Conservation (phyloP, 2,329 filamentous ascomycete genomes). For the Neurospora sp. region DNA sequence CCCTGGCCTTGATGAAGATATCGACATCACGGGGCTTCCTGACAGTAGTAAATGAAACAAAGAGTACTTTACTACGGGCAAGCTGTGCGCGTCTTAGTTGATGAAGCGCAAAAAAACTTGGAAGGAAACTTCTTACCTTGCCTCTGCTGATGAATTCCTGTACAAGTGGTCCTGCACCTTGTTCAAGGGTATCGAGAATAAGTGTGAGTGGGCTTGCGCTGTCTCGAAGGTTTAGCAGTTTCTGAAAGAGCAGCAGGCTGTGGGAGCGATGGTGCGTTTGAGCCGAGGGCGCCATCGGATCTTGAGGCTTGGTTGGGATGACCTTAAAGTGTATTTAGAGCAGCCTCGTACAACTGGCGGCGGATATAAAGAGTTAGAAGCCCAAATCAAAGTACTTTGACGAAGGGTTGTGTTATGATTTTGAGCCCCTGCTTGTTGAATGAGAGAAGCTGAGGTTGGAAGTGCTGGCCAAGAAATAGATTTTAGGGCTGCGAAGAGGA, state of each 20-base stretch:
- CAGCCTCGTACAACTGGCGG: not conserved
- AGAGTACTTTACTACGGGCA: conserved; percentile 59
- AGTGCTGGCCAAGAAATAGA: not conserved
- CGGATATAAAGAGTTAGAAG: not conserved
- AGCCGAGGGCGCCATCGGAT: conserved; percentile 43
- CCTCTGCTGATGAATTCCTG: conserved; percentile 66
- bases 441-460: not conserved
- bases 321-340: not conserved
- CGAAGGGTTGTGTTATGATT: not conserved
- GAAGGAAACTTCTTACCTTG: conserved; percentile 39
- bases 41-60: conserved; percentile 68
- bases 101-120: not conserved
- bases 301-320: not conserved
- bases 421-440: not conserved
- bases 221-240: conserved; percentile 68
- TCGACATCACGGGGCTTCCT: conserved; percentile 55
- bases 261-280: conserved; percentile 67
- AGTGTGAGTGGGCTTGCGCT: conserved; percentile 79
- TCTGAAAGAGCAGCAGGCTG: conserved; percentile 73
- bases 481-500: not conserved
- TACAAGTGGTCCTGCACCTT: conserved; percentile 60
- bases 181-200: conserved; percentile 75
- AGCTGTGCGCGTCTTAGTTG: conserved; percentile 28
- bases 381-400: not conserved
- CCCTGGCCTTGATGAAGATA: conserved; percentile 53